A percentile compares a stretch with the other conserved stretches of the same genome.
Conservation (phyloP, 768 basidiomycete species). For the Rossbeevera mucosa region DNA sequence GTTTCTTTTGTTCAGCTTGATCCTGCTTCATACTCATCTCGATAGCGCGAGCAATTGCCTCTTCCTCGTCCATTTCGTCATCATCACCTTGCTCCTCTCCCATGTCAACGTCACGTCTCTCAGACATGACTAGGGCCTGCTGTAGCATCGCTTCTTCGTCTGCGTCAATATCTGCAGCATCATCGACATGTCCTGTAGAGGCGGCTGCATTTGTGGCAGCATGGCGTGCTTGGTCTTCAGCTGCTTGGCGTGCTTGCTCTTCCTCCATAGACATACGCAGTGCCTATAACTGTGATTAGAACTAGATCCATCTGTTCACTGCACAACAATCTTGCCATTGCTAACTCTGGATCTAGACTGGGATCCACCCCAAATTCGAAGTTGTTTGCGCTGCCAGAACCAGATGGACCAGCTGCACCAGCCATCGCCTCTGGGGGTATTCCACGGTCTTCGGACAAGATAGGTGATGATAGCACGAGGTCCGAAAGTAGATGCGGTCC, state of each 20-base stretch:
- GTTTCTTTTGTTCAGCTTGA: slow-evolving; percentile 40
- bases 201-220: slow-evolving; percentile 21
- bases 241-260: slow-evolving; percentile 72
- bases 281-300: slow-evolving; percentile 48
- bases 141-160: slow-evolving; percentile 78
- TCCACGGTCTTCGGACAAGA: slow-evolving; percentile 77
- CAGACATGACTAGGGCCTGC: slow-evolving; percentile 73
- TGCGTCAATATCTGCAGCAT: slow-evolving; percentile 48
- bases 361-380: slow-evolving; percentile 95
- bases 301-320: not conserved
- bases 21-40: slow-evolving; percentile 85
- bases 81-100: slow-evolving; percentile 51
- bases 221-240: slow-evolving; percentile 37
- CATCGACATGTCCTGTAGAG: slow-evolving; percentile 19
- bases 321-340: slow-evolving; percentile 62
- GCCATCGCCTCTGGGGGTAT: slow-evolving; percentile 61
- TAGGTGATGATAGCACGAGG: slow-evolving; percentile 69
- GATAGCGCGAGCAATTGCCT: slow-evolving; percentile 86
- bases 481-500: slow-evolving; percentile 83
- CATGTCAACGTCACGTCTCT: slow-evolving; percentile 51
- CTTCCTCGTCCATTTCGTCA: slow-evolving; percentile 78
- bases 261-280: slow-evolving; percentile 97
- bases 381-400: slow-evolving; percentile 45
- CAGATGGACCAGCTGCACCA: slow-evolving; percentile 43
- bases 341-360: slow-evolving; percentile 91